Conservation (phyloP, 352 stramenopile species). For the Globisporangium nagaii region DNA sequence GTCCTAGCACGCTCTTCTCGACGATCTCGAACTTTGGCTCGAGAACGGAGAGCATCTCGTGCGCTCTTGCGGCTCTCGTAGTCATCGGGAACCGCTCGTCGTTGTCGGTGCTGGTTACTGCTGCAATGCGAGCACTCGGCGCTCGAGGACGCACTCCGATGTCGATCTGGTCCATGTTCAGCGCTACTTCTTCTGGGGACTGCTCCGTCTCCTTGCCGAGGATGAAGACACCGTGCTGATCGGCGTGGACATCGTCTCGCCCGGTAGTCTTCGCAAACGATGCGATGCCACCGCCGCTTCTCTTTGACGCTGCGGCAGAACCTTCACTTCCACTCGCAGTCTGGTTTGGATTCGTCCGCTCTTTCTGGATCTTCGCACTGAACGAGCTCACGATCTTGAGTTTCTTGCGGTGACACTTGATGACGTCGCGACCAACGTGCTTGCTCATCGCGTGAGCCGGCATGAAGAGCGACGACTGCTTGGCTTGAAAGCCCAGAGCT, state of each 20-base stretch:
- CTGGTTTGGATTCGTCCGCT: not conserved
- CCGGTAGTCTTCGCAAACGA: constrained; percentile 2
- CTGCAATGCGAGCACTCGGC: not conserved
- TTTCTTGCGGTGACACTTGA: constrained; percentile 11
- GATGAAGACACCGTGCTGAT: not conserved
- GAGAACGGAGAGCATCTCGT: not conserved
- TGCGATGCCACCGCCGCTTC: not conserved
- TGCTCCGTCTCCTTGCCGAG: not conserved
- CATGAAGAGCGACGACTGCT: not conserved
- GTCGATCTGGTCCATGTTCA: not conserved
- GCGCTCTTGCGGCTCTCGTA: not conserved
- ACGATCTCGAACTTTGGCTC: constrained; percentile 8
- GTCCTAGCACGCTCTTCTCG: constrained; percentile 1
- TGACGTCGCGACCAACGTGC: constrained; percentile 16
- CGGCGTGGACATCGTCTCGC: not conserved
- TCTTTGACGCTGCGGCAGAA: not conserved
- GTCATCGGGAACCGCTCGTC: constrained; percentile 9
- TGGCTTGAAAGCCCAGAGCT: not conserved
- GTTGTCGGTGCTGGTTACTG: not conserved
- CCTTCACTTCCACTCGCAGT: not conserved
- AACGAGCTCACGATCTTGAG: constrained; percentile 7
- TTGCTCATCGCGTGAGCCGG: constrained; percentile 15
- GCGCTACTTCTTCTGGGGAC: too few species aligned
- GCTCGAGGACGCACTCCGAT: not conserved
- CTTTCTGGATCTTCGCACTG: not conserved